Percentiles rank a stretch among this genome's conserved stretches.
These are phyloP conservation scores for Lumnitzera racemosa DNA, from an alignment of 345 rosid species.

Conservation along the genomic window DNA sequence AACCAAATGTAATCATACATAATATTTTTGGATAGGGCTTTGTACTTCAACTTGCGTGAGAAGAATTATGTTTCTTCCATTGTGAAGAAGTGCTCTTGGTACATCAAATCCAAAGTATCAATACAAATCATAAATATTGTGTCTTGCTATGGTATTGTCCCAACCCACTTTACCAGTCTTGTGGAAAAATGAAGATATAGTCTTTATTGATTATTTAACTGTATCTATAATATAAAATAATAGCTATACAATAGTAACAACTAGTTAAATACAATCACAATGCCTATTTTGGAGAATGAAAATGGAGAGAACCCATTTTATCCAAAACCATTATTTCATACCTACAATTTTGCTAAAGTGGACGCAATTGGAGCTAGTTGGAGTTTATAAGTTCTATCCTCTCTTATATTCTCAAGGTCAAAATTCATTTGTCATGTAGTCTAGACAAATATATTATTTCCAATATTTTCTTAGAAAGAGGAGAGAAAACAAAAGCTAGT, in stretches of 20 bases:
- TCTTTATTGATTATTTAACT: conserved; percentile 1
- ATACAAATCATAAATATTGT: conserved; percentile 28
- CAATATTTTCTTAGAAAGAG: not conserved
- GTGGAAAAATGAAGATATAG: conserved; percentile 2
- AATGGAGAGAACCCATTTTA: no score
- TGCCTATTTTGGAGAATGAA: no score
- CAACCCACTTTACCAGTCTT: conserved; percentile 12
- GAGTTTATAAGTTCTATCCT: conserved; percentile 20
- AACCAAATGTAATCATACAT: conserved; percentile 40
- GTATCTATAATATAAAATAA: not conserved
- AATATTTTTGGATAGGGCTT: conserved; percentile 18
- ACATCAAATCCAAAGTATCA: conserved; percentile 20
- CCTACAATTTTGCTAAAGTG: not conserved
- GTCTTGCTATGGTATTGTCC: conserved; percentile 41
- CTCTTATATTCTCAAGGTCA: conserved; percentile 8
- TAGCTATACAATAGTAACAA: no score
- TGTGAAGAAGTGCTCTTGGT: not conserved
- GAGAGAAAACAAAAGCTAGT: not conserved
- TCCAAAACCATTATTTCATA: not conserved
- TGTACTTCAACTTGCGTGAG: conserved; percentile 21
- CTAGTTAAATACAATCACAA: no score
- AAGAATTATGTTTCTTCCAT: conserved; percentile 9
- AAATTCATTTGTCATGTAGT: conserved; percentile 34
- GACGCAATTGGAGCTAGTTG: conserved; percentile 34
- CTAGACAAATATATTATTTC: conserved; percentile 4